Evolutionary conservation across 352 stramenopile genomes (phyloP).

Genomic region (Globisporangium heterothallicum): DNA sequence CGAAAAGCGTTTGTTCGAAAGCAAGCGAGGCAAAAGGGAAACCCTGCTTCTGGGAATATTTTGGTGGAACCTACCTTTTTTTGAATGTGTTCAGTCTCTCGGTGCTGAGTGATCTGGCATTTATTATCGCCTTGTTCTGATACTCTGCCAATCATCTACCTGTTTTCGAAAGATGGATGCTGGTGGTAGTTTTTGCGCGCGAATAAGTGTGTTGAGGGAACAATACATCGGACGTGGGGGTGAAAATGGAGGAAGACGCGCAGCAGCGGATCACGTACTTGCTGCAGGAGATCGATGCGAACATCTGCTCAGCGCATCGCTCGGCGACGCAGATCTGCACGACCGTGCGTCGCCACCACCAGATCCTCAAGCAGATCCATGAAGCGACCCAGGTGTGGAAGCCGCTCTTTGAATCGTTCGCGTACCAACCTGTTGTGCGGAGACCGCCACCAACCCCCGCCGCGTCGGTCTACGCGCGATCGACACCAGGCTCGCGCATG

Average conservation of each 20-base stretch:
- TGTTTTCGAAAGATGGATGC: not conserved
- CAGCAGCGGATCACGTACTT: constrained; percentile 82
- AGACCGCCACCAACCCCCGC: constrained; percentile 38
- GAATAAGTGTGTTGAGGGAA: not conserved
- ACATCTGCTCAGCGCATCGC: constrained; percentile 71
- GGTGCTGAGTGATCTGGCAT: too few relatives aligned
- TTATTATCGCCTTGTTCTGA: constrained; percentile 12
- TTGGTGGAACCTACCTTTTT: not conserved
- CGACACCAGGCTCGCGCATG: constrained; percentile 18
- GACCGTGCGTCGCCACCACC: constrained; percentile 64
- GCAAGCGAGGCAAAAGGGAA: constrained; percentile 10
- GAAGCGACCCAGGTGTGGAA: constrained; percentile 69
- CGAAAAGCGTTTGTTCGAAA: not conserved
- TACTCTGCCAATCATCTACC: not conserved
- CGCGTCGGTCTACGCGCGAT: constrained; percentile 18
- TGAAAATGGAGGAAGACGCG: constrained; percentile 60
- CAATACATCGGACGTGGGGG: not conserved
- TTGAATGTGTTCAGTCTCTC: not conserved
- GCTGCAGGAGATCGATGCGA: constrained; percentile 81
- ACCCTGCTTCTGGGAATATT: constrained; percentile 8
- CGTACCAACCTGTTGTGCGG: constrained; percentile 34
- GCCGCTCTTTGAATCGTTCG: constrained; percentile 72
- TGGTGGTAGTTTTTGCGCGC: not conserved
- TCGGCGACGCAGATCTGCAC: constrained; percentile 73
- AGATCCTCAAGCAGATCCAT: constrained; percentile 72